A percentile compares a stretch with the other conserved stretches of the same genome.
These are phyloP conservation scores for Ceratocystis variospora DNA, from an alignment of 2,329 filamentous ascomycete species.

Conservation along the genomic window DNA sequence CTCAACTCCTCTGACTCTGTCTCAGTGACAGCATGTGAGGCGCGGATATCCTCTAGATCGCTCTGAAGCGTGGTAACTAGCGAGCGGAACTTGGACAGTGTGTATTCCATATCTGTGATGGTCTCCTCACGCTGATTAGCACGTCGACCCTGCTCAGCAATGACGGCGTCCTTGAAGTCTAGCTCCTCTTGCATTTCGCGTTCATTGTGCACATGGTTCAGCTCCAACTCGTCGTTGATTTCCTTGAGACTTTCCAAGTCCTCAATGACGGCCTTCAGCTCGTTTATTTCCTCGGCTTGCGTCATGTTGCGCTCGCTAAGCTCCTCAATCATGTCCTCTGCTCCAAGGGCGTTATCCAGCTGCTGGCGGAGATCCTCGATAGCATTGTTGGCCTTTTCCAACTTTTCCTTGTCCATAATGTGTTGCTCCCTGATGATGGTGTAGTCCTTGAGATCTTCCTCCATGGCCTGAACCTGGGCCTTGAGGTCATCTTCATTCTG, in stretches of 20 bases:
- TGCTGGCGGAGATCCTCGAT: slow-evolving; percentile 82
- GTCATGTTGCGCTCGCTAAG: slow-evolving; percentile 76
- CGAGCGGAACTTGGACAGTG: slow-evolving; percentile 74
- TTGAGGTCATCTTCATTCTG: slow-evolving; percentile 70
- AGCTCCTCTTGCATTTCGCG: slow-evolving; percentile 91
- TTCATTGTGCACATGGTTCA: slow-evolving; percentile 83
- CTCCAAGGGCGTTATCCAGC: slow-evolving; percentile 73
- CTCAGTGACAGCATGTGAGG: slow-evolving; percentile 84
- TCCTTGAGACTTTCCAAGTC: slow-evolving; percentile 84
- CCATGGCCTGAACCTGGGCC: slow-evolving; percentile 58
- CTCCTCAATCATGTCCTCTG: slow-evolving; percentile 89
- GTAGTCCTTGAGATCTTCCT: slow-evolving; percentile 58
- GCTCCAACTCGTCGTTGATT: slow-evolving; percentile 84
- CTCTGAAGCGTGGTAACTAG: slow-evolving; percentile 73
- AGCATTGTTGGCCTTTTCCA: slow-evolving; percentile 57
- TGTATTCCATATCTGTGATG: slow-evolving; percentile 81
- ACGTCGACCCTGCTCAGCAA: slow-evolving; percentile 66
- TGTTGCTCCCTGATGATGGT: slow-evolving; percentile 54
- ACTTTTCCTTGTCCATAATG: slow-evolving; percentile 54
- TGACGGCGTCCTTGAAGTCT: slow-evolving; percentile 71
- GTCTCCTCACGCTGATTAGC: slow-evolving; percentile 62
- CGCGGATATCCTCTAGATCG: slow-evolving; percentile 82
- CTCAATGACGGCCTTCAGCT: slow-evolving; percentile 67
- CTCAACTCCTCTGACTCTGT: slow-evolving; percentile 83
- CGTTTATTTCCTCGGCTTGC: slow-evolving; percentile 68